Conservation (phyloP, 2,329 filamentous ascomycete species). For the Mollisia scopiformis region DNA sequence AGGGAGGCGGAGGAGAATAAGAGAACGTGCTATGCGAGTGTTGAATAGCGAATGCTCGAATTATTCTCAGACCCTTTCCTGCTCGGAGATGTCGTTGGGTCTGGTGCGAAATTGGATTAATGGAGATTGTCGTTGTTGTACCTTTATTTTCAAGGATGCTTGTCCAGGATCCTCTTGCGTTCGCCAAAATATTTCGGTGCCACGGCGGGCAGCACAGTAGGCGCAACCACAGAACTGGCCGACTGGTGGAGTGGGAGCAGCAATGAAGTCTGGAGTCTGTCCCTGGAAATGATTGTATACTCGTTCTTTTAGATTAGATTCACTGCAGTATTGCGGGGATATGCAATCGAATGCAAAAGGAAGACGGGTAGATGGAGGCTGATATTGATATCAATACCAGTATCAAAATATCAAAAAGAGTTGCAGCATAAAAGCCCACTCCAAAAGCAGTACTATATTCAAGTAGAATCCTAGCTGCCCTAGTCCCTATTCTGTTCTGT, state of each 20-base stretch:
- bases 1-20: background rate
- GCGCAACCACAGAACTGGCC: no score
- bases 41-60: background rate
- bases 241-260: background rate
- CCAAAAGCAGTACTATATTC: background rate
- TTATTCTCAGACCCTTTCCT: background rate
- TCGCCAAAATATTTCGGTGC: background rate
- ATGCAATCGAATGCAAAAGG: no score
- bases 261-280: background rate
- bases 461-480: background rate
- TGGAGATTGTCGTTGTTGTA: constrained; percentile 6
- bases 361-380: no score
- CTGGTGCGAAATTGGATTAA: constrained; percentile 7
- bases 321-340: no score
- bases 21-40: no score
- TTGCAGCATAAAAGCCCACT: background rate
- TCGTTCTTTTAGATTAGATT: background rate
- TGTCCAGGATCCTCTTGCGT: background rate
- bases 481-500: background rate
- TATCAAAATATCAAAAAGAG: background rate
- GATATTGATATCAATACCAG: no score
- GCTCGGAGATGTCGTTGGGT: constrained; percentile 12
- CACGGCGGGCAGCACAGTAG: background rate
- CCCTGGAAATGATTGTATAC: background rate
- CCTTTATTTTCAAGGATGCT: background rate